phyloP scores from a whole-genome alignment of 1,139 yeast species.

The Taiozyma sp. region DNA sequence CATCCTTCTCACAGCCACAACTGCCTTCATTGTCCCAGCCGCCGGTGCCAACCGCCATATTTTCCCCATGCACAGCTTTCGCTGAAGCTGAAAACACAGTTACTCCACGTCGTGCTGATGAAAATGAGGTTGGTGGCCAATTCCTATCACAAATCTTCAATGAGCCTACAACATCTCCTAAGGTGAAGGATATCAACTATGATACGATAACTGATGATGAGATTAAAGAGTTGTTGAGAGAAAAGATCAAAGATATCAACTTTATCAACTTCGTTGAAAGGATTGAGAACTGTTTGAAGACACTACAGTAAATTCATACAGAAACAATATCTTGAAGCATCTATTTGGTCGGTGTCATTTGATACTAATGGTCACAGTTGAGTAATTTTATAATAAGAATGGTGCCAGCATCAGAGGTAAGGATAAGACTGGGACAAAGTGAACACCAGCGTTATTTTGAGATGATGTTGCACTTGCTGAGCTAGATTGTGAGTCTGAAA shows the following conservation, averaged over 20 bases:
- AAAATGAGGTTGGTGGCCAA: conserved; percentile 2
- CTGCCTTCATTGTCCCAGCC: conserved; percentile 3
- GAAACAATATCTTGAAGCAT: neutral
- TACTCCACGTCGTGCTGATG: neutral
- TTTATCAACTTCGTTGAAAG: conserved; percentile 21
- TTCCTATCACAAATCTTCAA: conserved; percentile 13
- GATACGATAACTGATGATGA: conserved; percentile 14
- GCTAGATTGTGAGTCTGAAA: neutral
- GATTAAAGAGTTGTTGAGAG: conserved; percentile 12
- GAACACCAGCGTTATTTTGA: conserved; percentile 2
- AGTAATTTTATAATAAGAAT: conserved; percentile 1
- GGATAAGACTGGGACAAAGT: conserved; percentile 11
- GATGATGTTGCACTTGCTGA: neutral
- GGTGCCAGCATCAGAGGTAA: conserved; percentile 9
- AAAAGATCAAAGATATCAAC: conserved; percentile 17
- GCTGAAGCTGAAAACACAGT: neutral
- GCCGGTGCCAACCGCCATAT: neutral
- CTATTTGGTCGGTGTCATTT: neutral
- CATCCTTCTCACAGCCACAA: conserved; percentile 4
- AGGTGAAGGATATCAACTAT: neutral
- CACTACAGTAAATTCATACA: neutral
- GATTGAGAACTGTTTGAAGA: conserved; percentile 16
- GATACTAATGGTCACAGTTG: neutral
- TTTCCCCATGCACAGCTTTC: neutral
- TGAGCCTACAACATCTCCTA: conserved; percentile 2